Base-by-base conservation (phyloP, 2,329 filamentous ascomycete species). In the Podosphaera xanthii region DNA sequence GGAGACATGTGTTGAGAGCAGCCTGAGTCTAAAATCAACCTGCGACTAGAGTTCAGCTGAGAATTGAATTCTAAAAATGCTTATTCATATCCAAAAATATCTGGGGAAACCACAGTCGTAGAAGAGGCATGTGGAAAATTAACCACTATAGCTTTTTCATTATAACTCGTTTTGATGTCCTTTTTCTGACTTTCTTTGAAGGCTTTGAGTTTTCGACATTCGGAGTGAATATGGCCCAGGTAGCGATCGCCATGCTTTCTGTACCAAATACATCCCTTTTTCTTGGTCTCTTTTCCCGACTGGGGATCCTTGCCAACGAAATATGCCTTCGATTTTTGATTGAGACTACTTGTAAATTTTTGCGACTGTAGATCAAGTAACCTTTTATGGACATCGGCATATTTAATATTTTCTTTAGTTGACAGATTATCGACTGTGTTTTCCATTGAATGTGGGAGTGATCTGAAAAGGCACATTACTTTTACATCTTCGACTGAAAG, bases 361-460 rank as follows among this genome's bases (percentile, higher is more conserved):
- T 33, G 33, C 4, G 35, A 2, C 4, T 59, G 59, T 9, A 59
- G 53, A 33, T 61, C 58, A 6, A 55, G 38, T 2, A 61, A 55
- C 34, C 58, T n/a, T 9, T 9, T 22, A 50, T 22, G 12, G 9
- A 50, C 22, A 50, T 50, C 22, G 8, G 9, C 48, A 30, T 50
- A 50, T 30, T 50, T 50, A 14, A 22, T 9, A 50, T 30, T 30
- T 12, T 50, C 48, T 50, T 50, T 50, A 22, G 48, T 50, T 50
- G 48, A 50, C n/a, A 30, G n/a, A 50, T 50, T 50, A 30, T 50
- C 48, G 48, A 50, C 48, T 14, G n/a, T 14, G 30, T 50, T 50
- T 50, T 50, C 48, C 10, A 50, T 50, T 30, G 48, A 50, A 7
- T 7, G 40, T 8, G 40, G 40, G 8, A 44, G 40, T 14, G 40